Evolutionary conservation across 805 yeast genomes (phyloP).

Genomic region (Yarrowia sp.): DNA sequence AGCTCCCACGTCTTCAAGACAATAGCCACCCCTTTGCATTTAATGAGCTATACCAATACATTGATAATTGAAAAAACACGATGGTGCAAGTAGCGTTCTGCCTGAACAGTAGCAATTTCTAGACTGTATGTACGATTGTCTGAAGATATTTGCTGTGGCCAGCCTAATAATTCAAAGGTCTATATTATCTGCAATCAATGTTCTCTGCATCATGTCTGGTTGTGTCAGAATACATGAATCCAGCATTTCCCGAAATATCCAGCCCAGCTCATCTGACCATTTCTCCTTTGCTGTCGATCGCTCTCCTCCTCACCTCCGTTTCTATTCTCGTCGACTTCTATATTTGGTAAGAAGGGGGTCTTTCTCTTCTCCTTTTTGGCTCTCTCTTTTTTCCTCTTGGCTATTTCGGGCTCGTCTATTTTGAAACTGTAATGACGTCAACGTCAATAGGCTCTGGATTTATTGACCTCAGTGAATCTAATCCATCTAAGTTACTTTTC

Average conservation of each 20-base stretch:
- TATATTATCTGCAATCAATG: background rate
- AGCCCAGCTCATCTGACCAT: background rate
- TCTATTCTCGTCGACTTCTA: slow-evolving; percentile 31
- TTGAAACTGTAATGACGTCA: slow-evolving; percentile 27
- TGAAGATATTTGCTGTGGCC: too few relatives aligned
- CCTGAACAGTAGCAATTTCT: too few relatives aligned
- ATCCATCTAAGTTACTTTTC: slow-evolving; percentile 14
- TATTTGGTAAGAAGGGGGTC: background rate
- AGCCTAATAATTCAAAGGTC: too few relatives aligned
- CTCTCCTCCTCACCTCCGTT: slow-evolving; percentile 9
- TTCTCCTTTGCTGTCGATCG: background rate
- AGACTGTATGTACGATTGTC: too few relatives aligned
- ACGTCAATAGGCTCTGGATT: slow-evolving; percentile 7
- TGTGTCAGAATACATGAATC: background rate
- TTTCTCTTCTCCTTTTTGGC: background rate
- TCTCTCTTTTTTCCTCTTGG: background rate
- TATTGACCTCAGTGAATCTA: slow-evolving; percentile 12
- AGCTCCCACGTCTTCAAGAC: background rate
- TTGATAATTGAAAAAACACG: background rate
- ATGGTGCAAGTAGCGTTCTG: too few relatives aligned
- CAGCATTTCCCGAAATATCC: background rate
- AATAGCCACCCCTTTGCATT: slow-evolving; percentile 35
- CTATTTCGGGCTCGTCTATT: slow-evolving; percentile 6
- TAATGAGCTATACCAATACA: slow-evolving; percentile 21
- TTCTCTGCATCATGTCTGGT: slow-evolving; percentile 20